phyloP scores from a whole-genome alignment of 2,329 filamentous ascomycete species.

The Claviceps sp. region DNA sequence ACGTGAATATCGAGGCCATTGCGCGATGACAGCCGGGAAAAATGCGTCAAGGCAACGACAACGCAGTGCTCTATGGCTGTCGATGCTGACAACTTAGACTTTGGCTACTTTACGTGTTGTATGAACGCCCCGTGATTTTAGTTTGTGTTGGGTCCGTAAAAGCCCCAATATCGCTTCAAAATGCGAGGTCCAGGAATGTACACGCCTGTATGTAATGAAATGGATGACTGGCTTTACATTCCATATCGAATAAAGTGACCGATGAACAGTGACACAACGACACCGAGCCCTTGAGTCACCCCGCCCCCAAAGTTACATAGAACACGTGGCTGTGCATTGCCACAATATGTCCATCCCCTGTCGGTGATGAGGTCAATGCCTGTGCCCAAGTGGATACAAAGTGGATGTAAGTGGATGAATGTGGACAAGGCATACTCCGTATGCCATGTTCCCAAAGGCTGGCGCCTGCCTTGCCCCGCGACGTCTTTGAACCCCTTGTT shows the following conservation, averaged over 20 bases:
- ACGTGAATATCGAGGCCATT: slow-evolving; percentile 96
- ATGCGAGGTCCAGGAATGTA: not conserved
- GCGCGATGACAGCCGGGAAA: not conserved
- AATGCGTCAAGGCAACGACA: not conserved
- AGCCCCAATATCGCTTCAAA: not conserved
- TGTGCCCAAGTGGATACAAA: not conserved
- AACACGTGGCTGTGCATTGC: not conserved
- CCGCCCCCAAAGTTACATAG: not conserved
- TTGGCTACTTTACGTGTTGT: no score
- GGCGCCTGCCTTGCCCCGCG: not conserved
- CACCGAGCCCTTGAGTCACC: not conserved
- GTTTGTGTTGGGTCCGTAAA: no score
- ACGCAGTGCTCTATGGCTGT: not conserved
- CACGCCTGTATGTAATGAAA: not conserved
- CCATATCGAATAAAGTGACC: no score
- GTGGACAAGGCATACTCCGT: no score
- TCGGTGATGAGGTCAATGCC: not conserved
- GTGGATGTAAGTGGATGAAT: no score
- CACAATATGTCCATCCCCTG: not conserved
- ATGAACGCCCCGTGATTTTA: no score
- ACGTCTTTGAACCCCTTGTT: not conserved
- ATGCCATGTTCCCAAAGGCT: not conserved
- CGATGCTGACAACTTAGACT: no score
- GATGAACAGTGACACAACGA: not conserved
- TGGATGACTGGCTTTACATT: not conserved